A percentile compares a stretch with the other conserved stretches of the same genome.
Evolutionary conservation across 805 yeast genomes (phyloP).

Genomic region (Myxozyma udenii): DNA sequence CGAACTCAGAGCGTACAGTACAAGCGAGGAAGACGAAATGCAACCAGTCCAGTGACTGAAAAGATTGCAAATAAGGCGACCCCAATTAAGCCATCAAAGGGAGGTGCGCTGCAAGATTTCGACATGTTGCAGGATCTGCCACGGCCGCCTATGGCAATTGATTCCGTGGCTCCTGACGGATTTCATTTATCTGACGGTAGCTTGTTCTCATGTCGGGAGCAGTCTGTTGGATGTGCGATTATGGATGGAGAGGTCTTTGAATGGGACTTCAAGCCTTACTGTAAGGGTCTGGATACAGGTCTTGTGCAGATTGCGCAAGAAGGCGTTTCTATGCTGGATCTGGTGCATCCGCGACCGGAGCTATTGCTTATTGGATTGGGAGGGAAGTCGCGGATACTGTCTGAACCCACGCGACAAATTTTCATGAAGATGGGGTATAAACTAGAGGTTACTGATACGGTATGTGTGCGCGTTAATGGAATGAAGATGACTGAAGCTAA

Average conservation of each 20-base stretch:
- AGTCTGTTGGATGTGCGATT: constrained; percentile 45
- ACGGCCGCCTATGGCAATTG: constrained; percentile 28
- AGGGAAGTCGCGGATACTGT: constrained; percentile 52
- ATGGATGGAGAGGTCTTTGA: constrained; percentile 55
- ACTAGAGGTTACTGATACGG: constrained; percentile 63
- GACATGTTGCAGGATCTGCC: constrained; percentile 27
- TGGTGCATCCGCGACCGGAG: constrained; percentile 75
- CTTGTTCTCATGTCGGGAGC: constrained; percentile 35
- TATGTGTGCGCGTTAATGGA: constrained; percentile 32
- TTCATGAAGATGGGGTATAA: constrained; percentile 64
- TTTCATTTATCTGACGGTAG: constrained; percentile 22
- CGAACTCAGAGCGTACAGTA: background rate
- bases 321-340: constrained; percentile 48
- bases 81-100: constrained; percentile 22
- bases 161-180: constrained; percentile 15
- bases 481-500: too few relatives aligned
- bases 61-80: constrained; percentile 19
- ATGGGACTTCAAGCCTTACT: constrained; percentile 45
- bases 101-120: constrained; percentile 30
- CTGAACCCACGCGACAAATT: constrained; percentile 50
- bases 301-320: constrained; percentile 53
- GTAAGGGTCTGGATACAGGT: constrained; percentile 50
- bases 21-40: background rate
- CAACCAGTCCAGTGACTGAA: background rate
- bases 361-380: constrained; percentile 72